These are phyloP conservation scores for Ceratocystis harringtonii DNA, from an alignment of 2,329 filamentous ascomycete species.

Conservation along the genomic window DNA sequence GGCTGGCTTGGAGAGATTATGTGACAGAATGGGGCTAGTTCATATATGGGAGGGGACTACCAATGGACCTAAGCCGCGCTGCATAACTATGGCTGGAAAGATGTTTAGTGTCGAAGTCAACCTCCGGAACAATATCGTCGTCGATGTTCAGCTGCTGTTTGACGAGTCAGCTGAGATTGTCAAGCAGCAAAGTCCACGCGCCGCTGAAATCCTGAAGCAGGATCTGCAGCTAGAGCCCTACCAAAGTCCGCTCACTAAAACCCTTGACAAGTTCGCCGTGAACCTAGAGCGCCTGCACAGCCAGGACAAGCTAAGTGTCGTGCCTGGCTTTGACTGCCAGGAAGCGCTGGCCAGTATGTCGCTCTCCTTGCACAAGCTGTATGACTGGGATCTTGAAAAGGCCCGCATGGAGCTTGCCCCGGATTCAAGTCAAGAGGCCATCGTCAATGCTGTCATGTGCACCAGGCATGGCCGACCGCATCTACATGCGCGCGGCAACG, in stretches of 20 bases:
- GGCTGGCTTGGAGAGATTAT: slow-evolving; percentile 57
- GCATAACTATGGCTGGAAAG: slow-evolving; percentile 45
- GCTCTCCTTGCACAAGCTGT: slow-evolving; percentile 52
- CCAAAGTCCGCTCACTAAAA: slow-evolving; percentile 53
- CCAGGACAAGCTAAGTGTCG: slow-evolving; percentile 56
- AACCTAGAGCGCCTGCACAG: slow-evolving; percentile 56
- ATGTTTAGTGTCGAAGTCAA: slow-evolving; percentile 47
- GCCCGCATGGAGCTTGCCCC: slow-evolving; percentile 25
- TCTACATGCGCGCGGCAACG: slow-evolving; percentile 51
- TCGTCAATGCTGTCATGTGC: slow-evolving; percentile 47
- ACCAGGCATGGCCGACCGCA: slow-evolving; percentile 53
- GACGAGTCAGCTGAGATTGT: slow-evolving; percentile 44
- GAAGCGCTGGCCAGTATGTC: slow-evolving; percentile 63
- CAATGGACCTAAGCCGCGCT: slow-evolving; percentile 33
- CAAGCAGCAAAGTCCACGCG: slow-evolving; percentile 43
- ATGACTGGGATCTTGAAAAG: slow-evolving; percentile 52
- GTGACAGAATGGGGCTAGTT: slow-evolving; percentile 50
- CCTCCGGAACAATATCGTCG: slow-evolving; percentile 46
- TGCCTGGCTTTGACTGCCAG: slow-evolving; percentile 57
- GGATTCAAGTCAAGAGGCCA: slow-evolving; percentile 28
- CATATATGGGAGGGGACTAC: slow-evolving; percentile 43
- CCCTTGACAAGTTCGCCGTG: slow-evolving; percentile 51
- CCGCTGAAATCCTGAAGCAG: slow-evolving; percentile 48
- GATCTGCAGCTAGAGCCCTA: slow-evolving; percentile 46
- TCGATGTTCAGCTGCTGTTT: slow-evolving; percentile 47